These are phyloP conservation scores for Kuraishia capsulata DNA, from an alignment of 805 yeast genomes.

Conservation along the genomic window DNA sequence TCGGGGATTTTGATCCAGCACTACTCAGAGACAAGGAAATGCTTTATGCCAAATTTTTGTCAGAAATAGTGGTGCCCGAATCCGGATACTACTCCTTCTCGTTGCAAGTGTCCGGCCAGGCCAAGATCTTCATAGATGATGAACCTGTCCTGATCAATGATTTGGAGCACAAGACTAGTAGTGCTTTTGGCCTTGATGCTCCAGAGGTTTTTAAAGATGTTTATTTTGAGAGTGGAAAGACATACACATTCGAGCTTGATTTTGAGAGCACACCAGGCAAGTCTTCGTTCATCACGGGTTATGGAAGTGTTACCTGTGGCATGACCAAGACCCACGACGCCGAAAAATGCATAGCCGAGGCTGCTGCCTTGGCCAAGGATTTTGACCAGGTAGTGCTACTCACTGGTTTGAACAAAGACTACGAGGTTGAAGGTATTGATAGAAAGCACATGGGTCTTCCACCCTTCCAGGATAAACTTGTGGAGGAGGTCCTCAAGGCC, in stretches of 20 bases:
- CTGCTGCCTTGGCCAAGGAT: constrained; percentile 39
- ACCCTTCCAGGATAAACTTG: constrained; percentile 33
- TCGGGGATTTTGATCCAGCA: constrained; percentile 13
- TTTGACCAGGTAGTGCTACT: constrained; percentile 45
- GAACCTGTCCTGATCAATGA: constrained; percentile 35
- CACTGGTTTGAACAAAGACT: constrained; percentile 43
- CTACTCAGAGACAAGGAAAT: constrained; percentile 12
- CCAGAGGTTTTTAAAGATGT: constrained; percentile 22
- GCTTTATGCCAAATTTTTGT: constrained; percentile 30
- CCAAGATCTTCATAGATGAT: constrained; percentile 31
- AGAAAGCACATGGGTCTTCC: constrained; percentile 43
- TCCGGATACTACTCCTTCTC: constrained; percentile 30
- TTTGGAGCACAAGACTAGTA: constrained; percentile 12
- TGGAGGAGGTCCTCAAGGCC: constrained; percentile 32
- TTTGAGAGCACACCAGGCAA: constrained; percentile 29
- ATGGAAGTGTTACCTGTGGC: constrained; percentile 27
- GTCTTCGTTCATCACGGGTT: constrained; percentile 16
- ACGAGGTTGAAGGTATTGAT: constrained; percentile 56
- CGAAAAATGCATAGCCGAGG: constrained; percentile 25
- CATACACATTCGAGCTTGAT: constrained; percentile 28
- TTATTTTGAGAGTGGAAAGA: constrained; percentile 22
- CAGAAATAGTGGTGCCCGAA: constrained; percentile 25
- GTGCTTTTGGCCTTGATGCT: constrained; percentile 14
- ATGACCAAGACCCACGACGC: constrained; percentile 17
- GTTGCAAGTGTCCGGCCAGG: constrained; percentile 30